Base-by-base conservation (phyloP, 2,329 filamentous ascomycete species). In the Escovopsis weberi region DNA sequence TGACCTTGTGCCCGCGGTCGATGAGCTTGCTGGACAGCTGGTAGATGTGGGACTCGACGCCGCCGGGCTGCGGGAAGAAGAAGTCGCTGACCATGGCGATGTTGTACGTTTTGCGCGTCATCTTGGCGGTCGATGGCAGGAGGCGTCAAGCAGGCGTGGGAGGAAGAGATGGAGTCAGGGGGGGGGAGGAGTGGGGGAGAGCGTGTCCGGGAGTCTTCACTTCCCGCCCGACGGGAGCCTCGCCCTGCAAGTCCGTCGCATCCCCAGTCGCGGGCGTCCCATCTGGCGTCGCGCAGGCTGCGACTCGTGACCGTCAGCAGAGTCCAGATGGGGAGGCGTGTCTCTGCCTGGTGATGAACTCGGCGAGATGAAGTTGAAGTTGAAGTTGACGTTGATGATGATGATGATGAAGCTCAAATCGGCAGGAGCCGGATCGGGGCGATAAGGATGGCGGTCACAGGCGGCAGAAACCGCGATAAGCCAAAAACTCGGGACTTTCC, bases 31-130 rank as follows among this genome's bases (percentile, higher is more conserved):
- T 85, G 30, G 89, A 91, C 35, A 98, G 72, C 63, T 98, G 91
- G 67, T 98, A 98, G 54, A 98, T 96, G 65, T 98, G 91, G 62
- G 86, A 94, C 67, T 98, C 91, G 50, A 98, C 79, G 54, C 91
- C 91, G 58, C 91, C 88, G 41, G 91, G 89, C 57, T 96, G 89
- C 12, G 91, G 91, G 59, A 93, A 98, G 79, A 98, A 98, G 74
- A 94, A 95, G 70, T 98, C 91, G 74, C 89, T 88, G 61, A 95
- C 85, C 91, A 98, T 98, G 48, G 77, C 78, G 64, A 81, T 81
- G 56, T 78, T 80, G 62, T 80, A 81, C 30, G 72, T 75, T 49
- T 68, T 68, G 52, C 67, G 71, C 52, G 68, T 62, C 64, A 72
- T 75, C 43, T 51, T 63, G 60, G 54, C 48, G 51, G 49, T 43